These are phyloP conservation scores for Entomortierella beljakovae DNA, from an alignment of 192 early-diverging fungal genomes.

Conservation along the genomic window DNA sequence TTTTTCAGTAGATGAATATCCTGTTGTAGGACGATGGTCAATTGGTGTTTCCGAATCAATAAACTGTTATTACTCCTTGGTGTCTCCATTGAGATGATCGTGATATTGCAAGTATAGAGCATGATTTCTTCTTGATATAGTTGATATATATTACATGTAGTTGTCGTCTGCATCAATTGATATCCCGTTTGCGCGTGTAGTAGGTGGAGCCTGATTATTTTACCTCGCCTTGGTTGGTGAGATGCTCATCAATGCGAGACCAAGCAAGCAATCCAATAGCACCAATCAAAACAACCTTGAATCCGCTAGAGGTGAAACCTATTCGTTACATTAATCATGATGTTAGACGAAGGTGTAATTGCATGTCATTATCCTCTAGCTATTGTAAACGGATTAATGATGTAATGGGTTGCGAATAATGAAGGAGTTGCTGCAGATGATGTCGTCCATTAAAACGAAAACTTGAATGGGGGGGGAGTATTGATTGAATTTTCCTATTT, in stretches of 20 bases:
- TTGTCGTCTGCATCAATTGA: neutral
- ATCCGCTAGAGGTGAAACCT: conserved; percentile 48
- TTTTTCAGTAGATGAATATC: no score
- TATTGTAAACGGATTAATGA: neutral
- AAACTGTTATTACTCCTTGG: no score
- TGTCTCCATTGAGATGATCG: no score
- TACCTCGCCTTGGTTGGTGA: conserved; percentile 54
- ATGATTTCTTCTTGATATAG: no score
- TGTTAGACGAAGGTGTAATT: neutral
- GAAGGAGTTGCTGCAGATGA: neutral
- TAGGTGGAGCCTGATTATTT: neutral
- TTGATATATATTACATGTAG: no score
- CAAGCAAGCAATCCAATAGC: conserved; percentile 47
- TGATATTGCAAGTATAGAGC: no score
- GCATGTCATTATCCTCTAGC: neutral
- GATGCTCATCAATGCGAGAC: conserved; percentile 54
- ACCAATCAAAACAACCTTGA: conserved; percentile 42
- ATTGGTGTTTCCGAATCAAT: no score
- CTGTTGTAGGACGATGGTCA: no score
- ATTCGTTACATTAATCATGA: no score
- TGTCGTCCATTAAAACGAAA: neutral
- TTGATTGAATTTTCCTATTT: no score
- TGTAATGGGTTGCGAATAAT: no score
- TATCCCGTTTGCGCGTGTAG: neutral
- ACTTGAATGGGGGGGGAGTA: neutral